phyloP scores from a whole-genome alignment of 257 asterid genomes.

The Capsicum chinense region DNA sequence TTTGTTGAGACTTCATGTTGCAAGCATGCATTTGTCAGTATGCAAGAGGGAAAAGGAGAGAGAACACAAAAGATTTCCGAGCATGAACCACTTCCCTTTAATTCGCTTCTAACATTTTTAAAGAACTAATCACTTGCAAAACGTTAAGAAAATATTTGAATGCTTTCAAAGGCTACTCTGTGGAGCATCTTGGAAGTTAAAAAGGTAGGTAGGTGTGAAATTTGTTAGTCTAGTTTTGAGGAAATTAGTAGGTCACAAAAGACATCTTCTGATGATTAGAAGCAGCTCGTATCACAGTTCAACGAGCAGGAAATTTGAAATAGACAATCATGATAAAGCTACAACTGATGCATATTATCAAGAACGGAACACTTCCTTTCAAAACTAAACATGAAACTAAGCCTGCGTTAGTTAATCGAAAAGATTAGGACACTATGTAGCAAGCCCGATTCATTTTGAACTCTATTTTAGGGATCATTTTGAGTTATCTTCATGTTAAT shows the following conservation, averaged over 20 bases:
- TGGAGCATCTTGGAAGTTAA: background rate
- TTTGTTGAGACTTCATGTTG: background rate
- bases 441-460: background rate
- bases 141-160: background rate
- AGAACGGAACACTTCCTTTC: background rate
- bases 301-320: background rate
- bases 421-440: background rate
- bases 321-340: background rate
- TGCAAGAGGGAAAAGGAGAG: background rate
- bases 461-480: constrained; percentile 11
- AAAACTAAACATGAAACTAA: background rate
- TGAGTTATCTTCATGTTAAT: background rate
- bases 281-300: background rate
- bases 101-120: background rate
- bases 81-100: background rate
- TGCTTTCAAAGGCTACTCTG: background rate
- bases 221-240: background rate
- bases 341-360: background rate
- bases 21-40: background rate
- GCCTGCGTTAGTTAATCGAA: background rate
- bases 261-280: background rate
- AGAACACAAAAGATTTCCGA: background rate
- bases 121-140: background rate
- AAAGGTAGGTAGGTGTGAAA: background rate
- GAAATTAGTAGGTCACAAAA: background rate